Base-by-base conservation (phyloP, 2,329 filamentous ascomycete genomes). In the Calonectria hawksworthii region DNA sequence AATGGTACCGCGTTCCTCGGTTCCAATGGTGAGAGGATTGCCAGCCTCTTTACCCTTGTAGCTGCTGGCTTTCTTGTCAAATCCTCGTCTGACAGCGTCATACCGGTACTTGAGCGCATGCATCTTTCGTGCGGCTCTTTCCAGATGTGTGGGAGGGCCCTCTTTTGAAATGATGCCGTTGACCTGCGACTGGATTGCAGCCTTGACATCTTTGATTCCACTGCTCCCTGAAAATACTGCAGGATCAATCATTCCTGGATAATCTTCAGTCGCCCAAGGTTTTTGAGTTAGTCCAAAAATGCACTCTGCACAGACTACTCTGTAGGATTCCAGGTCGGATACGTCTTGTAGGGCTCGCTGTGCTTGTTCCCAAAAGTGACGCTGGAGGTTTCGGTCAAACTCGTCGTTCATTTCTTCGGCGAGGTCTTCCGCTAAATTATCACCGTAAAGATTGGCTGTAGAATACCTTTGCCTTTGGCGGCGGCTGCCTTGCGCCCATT, bases 1-100 rank as follows among this genome's bases (percentile, higher is more conserved):
- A 32, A 92, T 84, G 0, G 90, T 91, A 14, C 86, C 80, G 9
- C 81, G 80, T 7, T 86, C 83, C 50, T 79, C 70, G 1, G 56
- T 59, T 0, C 67, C 77, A 68, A 81, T 76, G 14, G 64, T 23
- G 0, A 73, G 54, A 1, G 72, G 6, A 0, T 70, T 28, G 4
- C 78, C 70, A 0, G 54, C 59, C 8, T 50, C 65, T 26, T 76
- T 72, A 0, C 47, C 67, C 2, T 54, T 65, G 11, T 70, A 52
- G 3, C 72, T 32, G 28, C 26, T 30, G 6, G 44, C 34, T 61
- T 54, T 32, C 61, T 65, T 26, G 56, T 59, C 9, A 28, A 81
- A 34, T 18, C 78, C 75, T 7, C 77, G 75, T 10, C 77, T 69
- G 2, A 63, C 52, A 2, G 77, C 71, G 23, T 81, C 79, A 10